A percentile compares a stretch with the other conserved stretches of the same genome.
Evolutionary conservation across 2,329 filamentous ascomycete species (phyloP).

Genomic region (Ophiocordyceps camponoti-floridani): DNA sequence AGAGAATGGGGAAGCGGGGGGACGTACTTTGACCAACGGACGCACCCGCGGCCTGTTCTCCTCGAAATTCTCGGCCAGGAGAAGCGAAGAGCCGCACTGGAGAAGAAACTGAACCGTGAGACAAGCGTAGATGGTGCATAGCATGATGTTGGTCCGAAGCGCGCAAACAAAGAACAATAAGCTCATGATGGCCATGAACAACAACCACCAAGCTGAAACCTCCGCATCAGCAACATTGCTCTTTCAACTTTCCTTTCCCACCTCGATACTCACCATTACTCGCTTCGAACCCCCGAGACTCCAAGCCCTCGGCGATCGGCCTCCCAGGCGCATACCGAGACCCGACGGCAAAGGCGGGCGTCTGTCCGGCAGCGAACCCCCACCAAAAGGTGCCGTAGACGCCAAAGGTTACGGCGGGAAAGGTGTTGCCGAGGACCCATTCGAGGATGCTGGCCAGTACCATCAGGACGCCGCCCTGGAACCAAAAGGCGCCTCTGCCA

Average conservation of each 20-base stretch:
- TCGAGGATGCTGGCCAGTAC: conserved; percentile 33
- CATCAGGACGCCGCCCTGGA: conserved; percentile 35
- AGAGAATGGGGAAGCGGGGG: no score
- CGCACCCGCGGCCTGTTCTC: conserved; percentile 9
- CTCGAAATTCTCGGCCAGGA: conserved; percentile 14
- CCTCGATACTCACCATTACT: conserved; percentile 26
- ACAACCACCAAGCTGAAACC: conserved; percentile 34
- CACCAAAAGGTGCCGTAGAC: conserved; percentile 37
- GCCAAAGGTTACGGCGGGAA: conserved; percentile 38
- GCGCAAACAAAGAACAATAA: conserved; percentile 52
- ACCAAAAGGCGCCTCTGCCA: conserved; percentile 26
- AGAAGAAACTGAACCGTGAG: conserved; percentile 51
- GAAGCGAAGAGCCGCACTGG: conserved; percentile 39
- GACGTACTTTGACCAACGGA: conserved; percentile 10
- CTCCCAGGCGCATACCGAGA: conserved; percentile 20
- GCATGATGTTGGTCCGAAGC: conserved; percentile 53
- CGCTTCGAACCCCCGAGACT: conserved; percentile 31
- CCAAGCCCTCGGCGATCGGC: conserved; percentile 21
- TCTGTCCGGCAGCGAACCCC: conserved; percentile 34
- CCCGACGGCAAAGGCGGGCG: conserved; percentile 32
- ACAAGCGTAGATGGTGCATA: conserved; percentile 16
- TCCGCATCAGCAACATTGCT: not conserved
- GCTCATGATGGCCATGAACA: conserved; percentile 49
- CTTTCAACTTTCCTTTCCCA: no score
- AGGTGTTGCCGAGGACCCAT: conserved; percentile 40